Evolutionary conservation across 2,329 filamentous ascomycete genomes (phyloP).

Genomic region (Didymella segeticola): DNA sequence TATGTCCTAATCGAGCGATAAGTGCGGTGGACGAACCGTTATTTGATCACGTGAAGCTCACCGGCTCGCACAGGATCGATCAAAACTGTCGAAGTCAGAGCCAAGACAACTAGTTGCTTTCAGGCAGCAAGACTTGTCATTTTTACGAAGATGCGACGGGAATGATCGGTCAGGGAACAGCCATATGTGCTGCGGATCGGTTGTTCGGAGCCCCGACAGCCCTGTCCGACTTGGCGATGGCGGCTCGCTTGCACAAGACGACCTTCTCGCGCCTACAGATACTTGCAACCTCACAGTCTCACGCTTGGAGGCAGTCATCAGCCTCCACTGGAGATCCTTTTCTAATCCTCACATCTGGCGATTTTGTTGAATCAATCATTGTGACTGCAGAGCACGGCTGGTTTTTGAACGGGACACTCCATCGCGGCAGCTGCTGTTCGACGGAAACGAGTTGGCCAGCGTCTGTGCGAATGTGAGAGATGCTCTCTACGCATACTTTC

Average conservation of each 20-base stretch:
- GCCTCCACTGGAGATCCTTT: too few relatives aligned
- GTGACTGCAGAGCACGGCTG: too few relatives aligned
- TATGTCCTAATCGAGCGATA: slow-evolving; percentile 3
- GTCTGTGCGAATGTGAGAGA: too few relatives aligned
- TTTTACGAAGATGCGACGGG: background rate
- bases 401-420: too few relatives aligned
- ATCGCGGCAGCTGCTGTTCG: too few relatives aligned
- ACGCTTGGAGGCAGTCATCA: too few relatives aligned
- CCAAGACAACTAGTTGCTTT: background rate
- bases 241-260: background rate
- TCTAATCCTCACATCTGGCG: background rate
- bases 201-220: background rate
- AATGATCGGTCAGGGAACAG: background rate
- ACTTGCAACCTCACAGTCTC: background rate
- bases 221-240: background rate
- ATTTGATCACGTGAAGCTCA: background rate
- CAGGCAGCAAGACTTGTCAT: background rate
- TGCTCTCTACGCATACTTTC: too few relatives aligned
- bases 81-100: background rate
- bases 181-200: background rate
- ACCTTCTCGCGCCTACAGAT: background rate
- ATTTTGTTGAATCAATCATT: too few relatives aligned
- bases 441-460: too few relatives aligned
- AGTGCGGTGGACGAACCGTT: background rate
- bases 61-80: background rate